Evolutionary conservation across 148 eudicot genomes (phyloP).

Genomic region (Vaccinium myrtillus): DNA sequence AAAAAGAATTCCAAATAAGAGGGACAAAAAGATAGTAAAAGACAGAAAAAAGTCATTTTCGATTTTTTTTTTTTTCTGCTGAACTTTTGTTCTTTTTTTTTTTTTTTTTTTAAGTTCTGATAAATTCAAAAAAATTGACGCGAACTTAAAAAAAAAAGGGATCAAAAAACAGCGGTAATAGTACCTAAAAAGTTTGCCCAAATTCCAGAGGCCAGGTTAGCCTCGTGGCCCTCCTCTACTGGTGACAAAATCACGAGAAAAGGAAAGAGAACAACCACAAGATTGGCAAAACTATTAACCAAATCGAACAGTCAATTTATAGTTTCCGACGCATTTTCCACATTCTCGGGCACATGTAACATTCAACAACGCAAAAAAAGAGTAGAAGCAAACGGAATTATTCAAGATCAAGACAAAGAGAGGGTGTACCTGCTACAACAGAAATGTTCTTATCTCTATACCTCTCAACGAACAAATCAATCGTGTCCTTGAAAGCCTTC

Average conservation of each 20-base stretch:
- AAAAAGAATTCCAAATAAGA: too few species aligned
- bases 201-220: neutral
- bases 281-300: neutral
- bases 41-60: too few species aligned
- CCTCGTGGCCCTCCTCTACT: neutral
- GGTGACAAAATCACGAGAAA: neutral
- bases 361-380: neutral
- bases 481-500: slow-evolving; percentile 85
- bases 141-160: too few species aligned
- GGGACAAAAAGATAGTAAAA: too few species aligned
- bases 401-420: slow-evolving; percentile 1
- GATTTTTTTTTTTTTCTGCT: too few species aligned
- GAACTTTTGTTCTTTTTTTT: too few species aligned
- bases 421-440: slow-evolving; percentile 73
- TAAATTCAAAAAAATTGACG: too few species aligned
- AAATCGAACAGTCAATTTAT: too few species aligned
- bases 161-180: too few species aligned
- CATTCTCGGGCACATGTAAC: too few species aligned
- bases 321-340: neutral
- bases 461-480: slow-evolving; percentile 94
- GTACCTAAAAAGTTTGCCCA: too few species aligned
- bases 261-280: neutral
- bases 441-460: slow-evolving; percentile 65
- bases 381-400: neutral
- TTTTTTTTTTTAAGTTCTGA: too few species aligned